These are phyloP conservation scores for Conoideocrella luteorostrata DNA, from an alignment of 2,329 filamentous ascomycete genomes.

Conservation along the genomic window DNA sequence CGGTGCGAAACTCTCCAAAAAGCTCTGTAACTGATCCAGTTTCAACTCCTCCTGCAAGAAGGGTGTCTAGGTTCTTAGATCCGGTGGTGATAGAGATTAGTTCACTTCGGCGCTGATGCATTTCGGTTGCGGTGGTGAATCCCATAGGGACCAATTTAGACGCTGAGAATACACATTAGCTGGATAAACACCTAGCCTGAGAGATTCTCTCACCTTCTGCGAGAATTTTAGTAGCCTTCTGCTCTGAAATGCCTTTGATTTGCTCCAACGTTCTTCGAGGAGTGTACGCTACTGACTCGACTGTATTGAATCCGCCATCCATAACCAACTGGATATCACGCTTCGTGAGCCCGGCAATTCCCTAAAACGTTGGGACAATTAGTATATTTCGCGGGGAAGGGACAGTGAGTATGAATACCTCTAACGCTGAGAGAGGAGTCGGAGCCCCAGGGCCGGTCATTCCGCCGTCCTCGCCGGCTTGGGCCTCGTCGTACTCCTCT, in stretches of 20 bases:
- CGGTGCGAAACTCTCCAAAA: conserved; percentile 95
- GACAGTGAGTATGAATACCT: conserved; percentile 47
- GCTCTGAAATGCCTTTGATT: conserved; percentile 96
- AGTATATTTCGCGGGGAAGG: background rate
- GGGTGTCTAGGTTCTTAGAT: conserved; percentile 92
- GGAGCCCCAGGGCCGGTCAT: conserved; percentile 85
- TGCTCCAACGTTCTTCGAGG: conserved; percentile 79
- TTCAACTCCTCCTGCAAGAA: conserved; percentile 90
- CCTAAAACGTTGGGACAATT: conserved; percentile 42
- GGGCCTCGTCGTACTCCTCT: conserved; percentile 59
- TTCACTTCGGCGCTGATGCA: conserved; percentile 94
- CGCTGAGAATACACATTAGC: conserved; percentile 44
- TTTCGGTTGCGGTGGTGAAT: conserved; percentile 97
- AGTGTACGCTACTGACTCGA: conserved; percentile 92
- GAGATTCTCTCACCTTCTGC: conserved; percentile 62
- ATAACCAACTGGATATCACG: conserved; percentile 90
- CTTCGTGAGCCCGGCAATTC: conserved; percentile 82
- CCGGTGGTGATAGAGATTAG: conserved; percentile 97
- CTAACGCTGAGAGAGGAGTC: conserved; percentile 76
- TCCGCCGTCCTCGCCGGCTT: conserved; percentile 61
- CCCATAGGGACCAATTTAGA: conserved; percentile 97
- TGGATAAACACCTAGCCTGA: background rate
- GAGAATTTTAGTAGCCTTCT: conserved; percentile 88
- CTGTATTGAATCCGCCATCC: conserved; percentile 89
- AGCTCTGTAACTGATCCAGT: conserved; percentile 97